Base-by-base conservation (phyloP, 345 rosid species). In the Leavenworthia alabamica region DNA sequence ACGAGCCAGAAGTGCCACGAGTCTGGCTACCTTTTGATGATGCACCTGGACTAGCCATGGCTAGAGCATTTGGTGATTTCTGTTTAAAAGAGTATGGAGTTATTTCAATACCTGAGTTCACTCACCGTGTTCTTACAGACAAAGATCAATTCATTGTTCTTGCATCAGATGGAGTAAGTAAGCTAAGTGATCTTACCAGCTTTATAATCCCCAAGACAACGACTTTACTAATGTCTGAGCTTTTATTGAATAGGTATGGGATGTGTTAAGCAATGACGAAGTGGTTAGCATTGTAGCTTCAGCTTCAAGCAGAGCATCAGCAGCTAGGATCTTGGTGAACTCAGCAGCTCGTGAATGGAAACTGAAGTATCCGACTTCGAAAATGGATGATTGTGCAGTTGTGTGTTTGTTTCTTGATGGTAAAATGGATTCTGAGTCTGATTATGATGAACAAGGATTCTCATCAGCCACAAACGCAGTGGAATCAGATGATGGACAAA, bases 21-120 rank as follows among this genome's bases (percentile, higher is more conserved):
- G 99, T 94, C 42, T 94, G 99, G 99, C 72, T 94, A 82, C 99
- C 99, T 55, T 94, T 80, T 67, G 99, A 94, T 80, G 96, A 94
- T 75, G 97, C 97, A 49, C 99, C 97, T 35, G 99, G 99, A 36
- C 71, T 94, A 11, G 99, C 99, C 63, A 94, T 94, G 97, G 99
- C 99, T 31, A 84, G 99, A 57, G 99, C 99, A 27, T 94, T 94
- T 62, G 99, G 99, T 12, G 99, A 88, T 76, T 93, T 93, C 66
- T 93, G 99, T 80, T 72, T 93, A 62, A 93, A 93, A 82, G 99
- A 93, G 12, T 94, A 94, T 66, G 99, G 99, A 46, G 99, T 94
- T 46, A 94, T 94, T 55, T 94, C 97, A 0, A 72, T 88, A 60
- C 99, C 97, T 1, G 99, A 90, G 59, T 84, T 94, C 62, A 84